A percentile compares a stretch with the other conserved stretches of the same genome.
Conservation (phyloP, 2,329 filamentous ascomycete species). For the Fusarium sacchari region DNA sequence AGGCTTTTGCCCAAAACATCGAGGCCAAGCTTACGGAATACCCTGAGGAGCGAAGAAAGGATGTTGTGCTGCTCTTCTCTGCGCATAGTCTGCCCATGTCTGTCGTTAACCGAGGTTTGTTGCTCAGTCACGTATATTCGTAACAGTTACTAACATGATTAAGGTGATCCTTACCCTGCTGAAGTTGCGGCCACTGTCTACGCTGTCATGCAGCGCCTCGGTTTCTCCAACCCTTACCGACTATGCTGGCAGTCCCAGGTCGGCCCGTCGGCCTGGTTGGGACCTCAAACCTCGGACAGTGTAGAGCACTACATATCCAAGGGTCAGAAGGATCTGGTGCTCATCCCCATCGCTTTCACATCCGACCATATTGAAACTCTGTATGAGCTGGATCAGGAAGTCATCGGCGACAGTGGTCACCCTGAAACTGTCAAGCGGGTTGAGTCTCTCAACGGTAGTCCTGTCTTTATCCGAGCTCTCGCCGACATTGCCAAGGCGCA, state of each 20-base stretch:
- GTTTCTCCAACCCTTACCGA: conserved; percentile 89
- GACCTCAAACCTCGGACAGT: conserved; percentile 89
- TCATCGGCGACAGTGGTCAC: conserved; percentile 87
- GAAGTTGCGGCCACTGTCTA: conserved; percentile 97
- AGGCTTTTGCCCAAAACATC: conserved; percentile 93
- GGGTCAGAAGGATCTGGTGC: conserved; percentile 88
- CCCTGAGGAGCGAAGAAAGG: conserved; percentile 79
- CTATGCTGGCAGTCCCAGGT: conserved; percentile 99
- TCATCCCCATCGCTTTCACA: conserved; percentile 97
- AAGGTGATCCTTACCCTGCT: conserved; percentile 91
- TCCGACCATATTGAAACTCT: conserved; percentile 99
- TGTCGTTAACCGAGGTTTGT: conserved; percentile 86
- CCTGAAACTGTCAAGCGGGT: conserved; percentile 85
- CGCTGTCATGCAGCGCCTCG: conserved; percentile 92
- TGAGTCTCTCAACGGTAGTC: conserved; percentile 91
- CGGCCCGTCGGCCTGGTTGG: conserved; percentile 93
- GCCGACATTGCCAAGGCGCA: conserved; percentile 88
- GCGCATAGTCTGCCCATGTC: conserved; percentile 97
- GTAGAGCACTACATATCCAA: conserved; percentile 90
- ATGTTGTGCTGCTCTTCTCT: conserved; percentile 90
- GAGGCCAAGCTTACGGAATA: conserved; percentile 86
- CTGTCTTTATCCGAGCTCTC: conserved; percentile 88
- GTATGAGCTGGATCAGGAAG: conserved; percentile 92
- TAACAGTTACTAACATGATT: conserved; percentile 41
- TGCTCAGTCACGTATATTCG: background rate